Base-by-base conservation (phyloP, 2,329 filamentous ascomycete genomes). In the Cordyceps militaris region DNA sequence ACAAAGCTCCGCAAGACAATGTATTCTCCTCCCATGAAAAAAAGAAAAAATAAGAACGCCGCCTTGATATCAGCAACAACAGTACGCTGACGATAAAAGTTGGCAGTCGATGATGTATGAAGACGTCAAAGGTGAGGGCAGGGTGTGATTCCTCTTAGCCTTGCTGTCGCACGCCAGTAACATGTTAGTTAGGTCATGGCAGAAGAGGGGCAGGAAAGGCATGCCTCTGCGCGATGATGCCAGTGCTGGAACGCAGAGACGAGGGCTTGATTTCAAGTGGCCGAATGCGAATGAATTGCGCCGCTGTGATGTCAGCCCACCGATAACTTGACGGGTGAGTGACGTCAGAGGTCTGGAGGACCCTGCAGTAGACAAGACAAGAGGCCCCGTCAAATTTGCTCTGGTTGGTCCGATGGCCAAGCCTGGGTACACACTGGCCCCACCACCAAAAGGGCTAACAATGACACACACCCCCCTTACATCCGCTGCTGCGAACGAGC, bases 321-420 rank as follows among this genome's bases (percentile, higher is more conserved):
- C 50, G 55, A 55, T 57, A 57, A 43, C 38, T 53, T 52, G 57
- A 55, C 36, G 55, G 54, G 32, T 28, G 42, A 40, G 56, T 69
- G 68, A 70, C 66, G 67, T 70, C 66, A 69, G 53, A 54, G 57
- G 26, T 44, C 49, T 44, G 50, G 51, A 58, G 47, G 55, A 49
- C 49, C 59, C 49, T 58, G 49, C 59, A 49, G 50, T 30, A 38
- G 53, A 38, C 48, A 51, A 48, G 34, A 43, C 42, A 23, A 14
- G 19, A 9, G 8, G 28, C 30, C 42, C 52, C 40, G 60, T 55
- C 50, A 56, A 53, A 19, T 26, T 52, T 42, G 50, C 57, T 55
- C 30, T 43, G 24, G 60, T 64, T 63, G 57, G 57, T 16, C 36
- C 26, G 21, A 50, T 55, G 26, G 14, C 43, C 57, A 32, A 21